Evolutionary conservation across 768 basidiomycete species (phyloP), one percentile per base, ranked within the genome.

Genomic region (Tephrocybe sp.): DNA sequence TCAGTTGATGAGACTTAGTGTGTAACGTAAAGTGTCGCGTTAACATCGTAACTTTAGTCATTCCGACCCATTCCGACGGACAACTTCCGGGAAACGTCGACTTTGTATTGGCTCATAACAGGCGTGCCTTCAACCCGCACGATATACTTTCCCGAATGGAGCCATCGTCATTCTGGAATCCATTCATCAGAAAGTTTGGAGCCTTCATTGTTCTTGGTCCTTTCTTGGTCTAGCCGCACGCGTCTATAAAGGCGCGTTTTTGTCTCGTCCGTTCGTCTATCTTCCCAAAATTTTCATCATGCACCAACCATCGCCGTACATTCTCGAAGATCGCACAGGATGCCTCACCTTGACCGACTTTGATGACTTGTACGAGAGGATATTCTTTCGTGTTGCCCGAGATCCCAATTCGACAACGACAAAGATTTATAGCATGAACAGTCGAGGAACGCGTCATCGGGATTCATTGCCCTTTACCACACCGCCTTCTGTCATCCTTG

Each of bases 361-460:
- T 54, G 85, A 87, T 61, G 87, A 90, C 57, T 78, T 88, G 56
- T 89, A 88, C 61, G 87, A 90, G 65, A 79, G 87, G 47, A 67
- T 82, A 54, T 88, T 86, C 69, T 75, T 85, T 43, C 84, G 81
- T 50, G 74, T 88, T 29, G 65, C 76, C 4, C 75, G 78, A 3
- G 65, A 70, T 18, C 77, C 82, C 4, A 74, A 73, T 9, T 61
- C 61, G 11, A 59, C 64, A 19, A 67, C 69, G 0, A 75, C 82
- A 7, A 78, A 78, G 61, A 76, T 89, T 43, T 86, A 84, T 63
- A 74, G 76, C 58, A 86, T 87, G 77, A 73, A 73, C 36, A 77
- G 80, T 41, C 82, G 86, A 15, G 79, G 83, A 38, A 78, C 83
- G 18, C 77, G 80, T 9, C 75, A 78, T 49, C 72, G 81, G 15